A percentile compares a stretch with the other conserved stretches of the same genome.
Evolutionary conservation across 2,329 filamentous ascomycete genomes (phyloP).

Genomic region (Diaporthe sp.): DNA sequence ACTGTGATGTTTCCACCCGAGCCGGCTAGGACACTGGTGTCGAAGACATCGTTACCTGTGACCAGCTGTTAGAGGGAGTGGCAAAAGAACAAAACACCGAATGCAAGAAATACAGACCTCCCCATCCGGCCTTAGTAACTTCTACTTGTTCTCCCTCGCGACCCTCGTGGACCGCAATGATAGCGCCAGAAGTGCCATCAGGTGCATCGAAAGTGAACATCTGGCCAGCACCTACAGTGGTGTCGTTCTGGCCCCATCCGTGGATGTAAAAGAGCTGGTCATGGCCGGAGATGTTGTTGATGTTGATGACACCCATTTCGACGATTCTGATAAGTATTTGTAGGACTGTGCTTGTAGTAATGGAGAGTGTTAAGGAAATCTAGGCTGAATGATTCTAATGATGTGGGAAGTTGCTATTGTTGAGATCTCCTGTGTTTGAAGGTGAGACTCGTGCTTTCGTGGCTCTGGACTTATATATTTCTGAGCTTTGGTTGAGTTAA

Average conservation of each 20-base stretch:
- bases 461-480: background rate
- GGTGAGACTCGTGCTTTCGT: background rate
- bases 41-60: slow-evolving; percentile 6
- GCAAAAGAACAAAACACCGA: background rate
- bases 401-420: background rate
- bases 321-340: background rate
- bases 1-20: slow-evolving; percentile 15
- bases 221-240: slow-evolving; percentile 12
- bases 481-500: background rate
- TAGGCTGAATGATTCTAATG: too few species aligned
- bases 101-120: background rate
- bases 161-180: slow-evolving; percentile 8
- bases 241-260: slow-evolving; percentile 11
- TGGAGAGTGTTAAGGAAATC: background rate
- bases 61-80: background rate
- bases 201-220: slow-evolving; percentile 5
- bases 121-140: background rate
- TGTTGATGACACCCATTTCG: slow-evolving; percentile 13
- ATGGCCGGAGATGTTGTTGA: slow-evolving; percentile 8
- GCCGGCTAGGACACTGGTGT: slow-evolving; percentile 17
- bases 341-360: background rate
- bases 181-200: background rate
- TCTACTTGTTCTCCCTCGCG: slow-evolving; percentile 15
- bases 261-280: slow-evolving; percentile 16
- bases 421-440: background rate